phyloP scores from a whole-genome alignment of 371 early-diverging fungal genomes.

The Smittium mucronatum region DNA sequence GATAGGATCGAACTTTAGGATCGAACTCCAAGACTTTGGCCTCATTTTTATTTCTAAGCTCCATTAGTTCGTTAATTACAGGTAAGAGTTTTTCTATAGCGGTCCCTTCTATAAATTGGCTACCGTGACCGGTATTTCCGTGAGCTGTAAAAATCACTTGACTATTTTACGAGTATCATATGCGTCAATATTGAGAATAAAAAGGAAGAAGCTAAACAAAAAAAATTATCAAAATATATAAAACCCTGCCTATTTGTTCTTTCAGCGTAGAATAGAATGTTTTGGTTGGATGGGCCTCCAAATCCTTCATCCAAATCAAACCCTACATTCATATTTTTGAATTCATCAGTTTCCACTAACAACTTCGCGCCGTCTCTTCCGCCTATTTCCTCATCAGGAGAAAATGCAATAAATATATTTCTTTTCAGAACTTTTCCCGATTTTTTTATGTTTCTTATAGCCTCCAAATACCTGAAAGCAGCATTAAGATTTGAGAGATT shows the following conservation, averaged over 20 bases:
- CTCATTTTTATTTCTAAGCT: slow-evolving; percentile 39
- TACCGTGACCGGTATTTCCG: slow-evolving; percentile 65
- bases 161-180: not conserved
- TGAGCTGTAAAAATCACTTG: slow-evolving; percentile 33
- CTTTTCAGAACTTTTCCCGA: slow-evolving; percentile 39
- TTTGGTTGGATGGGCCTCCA: slow-evolving; percentile 38
- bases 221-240: not conserved
- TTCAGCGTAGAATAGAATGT: slow-evolving; percentile 64
- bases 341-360: slow-evolving; percentile 45
- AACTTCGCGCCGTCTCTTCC: slow-evolving; percentile 56
- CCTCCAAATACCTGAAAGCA: slow-evolving; percentile 44
- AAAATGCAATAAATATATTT: slow-evolving; percentile 56
- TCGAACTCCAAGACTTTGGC: slow-evolving; percentile 22
- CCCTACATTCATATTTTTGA: slow-evolving; percentile 50
- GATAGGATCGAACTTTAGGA: slow-evolving; percentile 13
- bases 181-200: not conserved
- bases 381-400: slow-evolving; percentile 75
- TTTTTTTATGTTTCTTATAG: slow-evolving; percentile 43
- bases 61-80: slow-evolving; percentile 42
- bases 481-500: not conserved
- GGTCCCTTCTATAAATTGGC: slow-evolving; percentile 53
- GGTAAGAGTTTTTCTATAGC: slow-evolving; percentile 48
- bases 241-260: slow-evolving; percentile 56
- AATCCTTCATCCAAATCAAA: slow-evolving; percentile 69
- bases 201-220: not conserved